Evolutionary conservation across 192 early-diverging fungal genomes (phyloP), one percentile per base, ranked within the genome.

Genomic region (Piromyces finnis): DNA sequence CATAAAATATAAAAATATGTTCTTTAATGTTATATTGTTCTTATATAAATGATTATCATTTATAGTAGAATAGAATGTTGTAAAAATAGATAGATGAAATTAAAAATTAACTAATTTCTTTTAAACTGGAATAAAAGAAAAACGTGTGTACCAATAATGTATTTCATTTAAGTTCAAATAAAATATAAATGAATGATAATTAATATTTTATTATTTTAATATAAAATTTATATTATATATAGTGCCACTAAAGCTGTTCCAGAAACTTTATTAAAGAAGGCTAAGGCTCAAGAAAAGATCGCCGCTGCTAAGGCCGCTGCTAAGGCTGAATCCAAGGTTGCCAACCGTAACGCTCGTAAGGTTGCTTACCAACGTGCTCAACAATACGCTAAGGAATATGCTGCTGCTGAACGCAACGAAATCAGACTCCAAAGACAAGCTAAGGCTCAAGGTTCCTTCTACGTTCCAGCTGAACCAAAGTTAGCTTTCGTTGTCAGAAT

Each of bases 351-450:
- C 83, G 94, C 94, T 90, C 94, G 96, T 86, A 90, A 93, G 87
- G 95, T 96, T 81, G 95, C 98, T 90, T 98, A 98, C 94, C 96
- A 97, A 91, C 95, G 97, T 84, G 98, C 98, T 82, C 96, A 98
- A 90, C 89, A 95, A 89, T 98, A 99, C 90, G 93, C 97, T 86
- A 93, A 94, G 87, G 97, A 99, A 91, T 97, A 98, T 94, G 91
- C 89, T 83, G 86, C 89, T 82, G 90, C 90, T 83, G 97, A 98
- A 92, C 87, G 91, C 77, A 89, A 94, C 77, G 94, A 97, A 87
- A 89, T 97, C 87, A 92, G 94, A 85, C 94, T 97, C 77, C 88
- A 90, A 85, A 95, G 98, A 86, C 92, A 94, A 89, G 97, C 98
- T 87, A 95, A 94, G 89, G 88, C 92, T 84, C 82, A 86, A 79